Evolutionary conservation across 2,329 filamentous ascomycete genomes (phyloP).

Genomic region (Hypoxylon sp.): DNA sequence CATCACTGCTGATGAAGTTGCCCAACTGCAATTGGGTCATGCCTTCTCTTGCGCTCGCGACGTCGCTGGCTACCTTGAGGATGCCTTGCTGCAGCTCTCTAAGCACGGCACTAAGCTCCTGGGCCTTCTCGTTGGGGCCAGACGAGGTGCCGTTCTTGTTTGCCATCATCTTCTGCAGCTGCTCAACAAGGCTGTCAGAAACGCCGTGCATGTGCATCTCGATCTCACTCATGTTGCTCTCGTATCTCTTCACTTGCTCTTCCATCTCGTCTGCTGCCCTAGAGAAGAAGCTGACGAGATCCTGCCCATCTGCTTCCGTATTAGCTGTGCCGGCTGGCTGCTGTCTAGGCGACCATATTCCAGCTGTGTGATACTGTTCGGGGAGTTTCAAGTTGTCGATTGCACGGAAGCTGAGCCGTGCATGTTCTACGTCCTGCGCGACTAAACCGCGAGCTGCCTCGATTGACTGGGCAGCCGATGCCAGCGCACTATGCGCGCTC

Average conservation of each 20-base stretch:
- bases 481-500: conserved; percentile 59
- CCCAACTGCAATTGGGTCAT: conserved; percentile 71
- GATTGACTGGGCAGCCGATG: conserved; percentile 60
- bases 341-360: conserved; percentile 59
- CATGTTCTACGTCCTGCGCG: conserved; percentile 60
- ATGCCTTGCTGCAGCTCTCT: conserved; percentile 77
- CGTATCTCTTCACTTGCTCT: conserved; percentile 69
- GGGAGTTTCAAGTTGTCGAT: conserved; percentile 64
- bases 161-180: conserved; percentile 69
- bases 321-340: conserved; percentile 60
- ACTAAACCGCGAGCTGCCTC: conserved; percentile 60
- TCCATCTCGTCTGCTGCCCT: conserved; percentile 74
- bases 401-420: conserved; percentile 61
- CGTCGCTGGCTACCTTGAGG: conserved; percentile 72
- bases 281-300: conserved; percentile 75
- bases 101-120: conserved; percentile 71
- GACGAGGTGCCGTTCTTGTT: conserved; percentile 56
- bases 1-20: conserved; percentile 58
- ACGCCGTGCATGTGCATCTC: conserved; percentile 75
- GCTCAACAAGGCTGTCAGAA: conserved; percentile 71
- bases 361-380: conserved; percentile 65
- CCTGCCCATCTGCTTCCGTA: conserved; percentile 66
- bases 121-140: conserved; percentile 62
- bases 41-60: conserved; percentile 72
- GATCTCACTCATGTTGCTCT: conserved; percentile 73